Evolutionary conservation across 176 grass and related monocot genomes (phyloP).

Genomic region (Avena sativa): DNA sequence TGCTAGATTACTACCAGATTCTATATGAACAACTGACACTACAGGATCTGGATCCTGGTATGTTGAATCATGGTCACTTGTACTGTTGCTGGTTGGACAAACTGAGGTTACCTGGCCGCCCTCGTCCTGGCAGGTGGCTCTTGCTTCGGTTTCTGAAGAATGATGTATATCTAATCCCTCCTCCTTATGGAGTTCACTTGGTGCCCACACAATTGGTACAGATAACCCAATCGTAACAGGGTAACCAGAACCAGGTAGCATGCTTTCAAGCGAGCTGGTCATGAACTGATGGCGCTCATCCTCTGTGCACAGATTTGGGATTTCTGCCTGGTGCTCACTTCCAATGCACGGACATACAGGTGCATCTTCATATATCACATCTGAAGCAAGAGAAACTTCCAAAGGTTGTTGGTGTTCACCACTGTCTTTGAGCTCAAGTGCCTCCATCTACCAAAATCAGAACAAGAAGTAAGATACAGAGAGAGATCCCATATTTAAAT

Average conservation of each 20-base stretch:
- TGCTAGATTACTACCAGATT: conserved; percentile 28
- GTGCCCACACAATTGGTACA: conserved; percentile 66
- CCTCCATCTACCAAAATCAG: conserved; percentile 51
- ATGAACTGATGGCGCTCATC: conserved; percentile 38
- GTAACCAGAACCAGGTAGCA: conserved; percentile 41
- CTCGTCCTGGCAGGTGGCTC: neutral
- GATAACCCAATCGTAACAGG: conserved; percentile 57
- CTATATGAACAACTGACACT: conserved; percentile 16
- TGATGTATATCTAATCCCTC: conserved; percentile 36
- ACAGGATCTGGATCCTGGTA: conserved; percentile 38
- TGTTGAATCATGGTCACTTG: conserved; percentile 17
- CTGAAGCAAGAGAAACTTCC: conserved; percentile 44
- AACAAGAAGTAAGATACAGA: conserved; percentile 18
- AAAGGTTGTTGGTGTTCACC: conserved; percentile 47
- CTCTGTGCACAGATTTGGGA: conserved; percentile 61
- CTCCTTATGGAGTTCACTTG: conserved; percentile 23
- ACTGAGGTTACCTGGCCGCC: conserved; percentile 34
- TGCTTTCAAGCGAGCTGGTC: conserved; percentile 10
- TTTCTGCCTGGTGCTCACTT: conserved; percentile 78
- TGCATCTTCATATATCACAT: conserved; percentile 63
- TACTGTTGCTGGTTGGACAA: conserved; percentile 31
- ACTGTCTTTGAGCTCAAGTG: conserved; percentile 40
- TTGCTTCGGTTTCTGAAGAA: conserved; percentile 30
- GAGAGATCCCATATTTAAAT: neutral
- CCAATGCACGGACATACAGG: conserved; percentile 65